phyloP scores from a whole-genome alignment of 306 rosid species.

The cucumber (Cucumis sativus) region DNA sequence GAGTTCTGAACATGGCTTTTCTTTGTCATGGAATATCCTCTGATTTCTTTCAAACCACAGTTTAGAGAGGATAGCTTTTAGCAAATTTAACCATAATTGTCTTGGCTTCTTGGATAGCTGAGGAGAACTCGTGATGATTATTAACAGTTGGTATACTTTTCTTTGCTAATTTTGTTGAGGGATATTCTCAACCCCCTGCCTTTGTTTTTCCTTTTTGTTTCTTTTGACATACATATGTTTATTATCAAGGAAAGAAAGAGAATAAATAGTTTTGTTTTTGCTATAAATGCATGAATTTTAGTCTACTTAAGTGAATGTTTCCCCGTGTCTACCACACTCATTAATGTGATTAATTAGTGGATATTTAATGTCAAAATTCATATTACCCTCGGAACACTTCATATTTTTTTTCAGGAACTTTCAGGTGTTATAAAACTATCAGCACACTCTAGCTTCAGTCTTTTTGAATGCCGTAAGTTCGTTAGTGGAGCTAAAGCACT shows the following conservation, averaged over 20 bases:
- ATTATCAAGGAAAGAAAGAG: neutral
- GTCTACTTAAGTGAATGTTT: neutral
- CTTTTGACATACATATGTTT: too few species aligned
- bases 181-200: too few species aligned
- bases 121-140: too few species aligned
- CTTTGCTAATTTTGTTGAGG: too few species aligned
- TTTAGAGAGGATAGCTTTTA: too few species aligned
- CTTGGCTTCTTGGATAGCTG: too few species aligned
- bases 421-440: constrained; percentile 75
- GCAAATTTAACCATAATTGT: too few species aligned
- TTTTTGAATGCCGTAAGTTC: constrained; percentile 77
- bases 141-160: too few species aligned
- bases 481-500: constrained; percentile 64
- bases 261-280: neutral
- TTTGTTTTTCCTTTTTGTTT: too few species aligned
- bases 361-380: neutral
- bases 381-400: constrained; percentile 10
- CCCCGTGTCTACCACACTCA: neutral
- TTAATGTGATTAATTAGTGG: neutral
- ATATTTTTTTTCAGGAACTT: constrained; percentile 55
- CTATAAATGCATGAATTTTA: neutral
- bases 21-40: too few species aligned
- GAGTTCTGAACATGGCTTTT: too few species aligned
- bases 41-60: too few species aligned
- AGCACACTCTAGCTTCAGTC: constrained; percentile 66